Evolutionary conservation across 164 flowering plant genomes (phyloP).

Genomic region (Vitis rotundifolia): DNA sequence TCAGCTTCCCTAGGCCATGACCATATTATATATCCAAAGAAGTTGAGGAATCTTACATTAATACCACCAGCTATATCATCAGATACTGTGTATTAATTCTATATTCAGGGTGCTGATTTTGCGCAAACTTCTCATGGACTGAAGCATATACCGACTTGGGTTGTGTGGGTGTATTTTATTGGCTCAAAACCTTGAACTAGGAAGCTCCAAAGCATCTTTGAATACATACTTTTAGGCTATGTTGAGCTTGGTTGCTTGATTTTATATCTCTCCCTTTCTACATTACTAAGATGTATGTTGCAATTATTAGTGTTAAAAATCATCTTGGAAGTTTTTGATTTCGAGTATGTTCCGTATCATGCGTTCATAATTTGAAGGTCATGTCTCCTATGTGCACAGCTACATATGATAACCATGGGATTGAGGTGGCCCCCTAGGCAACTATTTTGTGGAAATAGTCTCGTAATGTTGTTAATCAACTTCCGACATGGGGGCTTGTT

Average conservation of each 20-base stretch:
- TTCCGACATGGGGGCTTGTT: not conserved
- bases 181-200: not conserved
- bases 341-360: too few species aligned
- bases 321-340: too few species aligned
- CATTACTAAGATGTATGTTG: not conserved
- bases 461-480: not conserved
- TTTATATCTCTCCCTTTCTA: not conserved
- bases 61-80: not conserved
- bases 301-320: too few species aligned
- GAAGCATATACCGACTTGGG: not conserved
- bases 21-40: slow-evolving; percentile 8
- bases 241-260: not conserved
- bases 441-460: too few species aligned
- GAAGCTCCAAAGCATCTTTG: not conserved
- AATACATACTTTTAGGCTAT: too few species aligned
- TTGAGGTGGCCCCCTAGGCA: too few species aligned
- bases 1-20: not conserved
- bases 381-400: too few species aligned
- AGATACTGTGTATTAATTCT: too few species aligned
- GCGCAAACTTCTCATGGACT: not conserved
- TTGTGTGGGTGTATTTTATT: not conserved
- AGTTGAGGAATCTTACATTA: slow-evolving; percentile 23
- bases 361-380: too few species aligned
- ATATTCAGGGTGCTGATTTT: not conserved
- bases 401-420: too few species aligned